Conservation (phyloP, 768 basidiomycete genomes). For the Lactarius hengduanensis region DNA sequence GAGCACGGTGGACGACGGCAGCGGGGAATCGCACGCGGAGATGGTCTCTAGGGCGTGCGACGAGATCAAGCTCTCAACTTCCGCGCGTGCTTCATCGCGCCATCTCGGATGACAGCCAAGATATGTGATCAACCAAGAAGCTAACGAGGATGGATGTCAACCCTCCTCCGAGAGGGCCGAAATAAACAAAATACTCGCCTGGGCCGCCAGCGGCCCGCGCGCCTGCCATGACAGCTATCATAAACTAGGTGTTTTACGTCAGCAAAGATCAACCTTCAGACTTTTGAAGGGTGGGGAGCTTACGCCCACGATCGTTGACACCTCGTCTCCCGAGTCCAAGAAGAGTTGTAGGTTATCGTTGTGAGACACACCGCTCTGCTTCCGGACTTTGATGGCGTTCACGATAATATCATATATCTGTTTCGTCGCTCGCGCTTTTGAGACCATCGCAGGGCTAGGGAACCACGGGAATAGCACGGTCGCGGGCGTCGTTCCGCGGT, state of each 20-base stretch:
- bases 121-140: too few relatives aligned
- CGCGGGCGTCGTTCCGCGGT: conserved; percentile 67
- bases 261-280: conserved; percentile 16
- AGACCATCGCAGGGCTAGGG: conserved; percentile 52
- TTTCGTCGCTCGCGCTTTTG: too few relatives aligned
- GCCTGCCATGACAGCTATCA: conserved; percentile 82
- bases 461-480: conserved; percentile 77
- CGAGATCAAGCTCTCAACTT: too few relatives aligned
- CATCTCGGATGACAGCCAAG: too few relatives aligned
- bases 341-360: conserved; percentile 76
- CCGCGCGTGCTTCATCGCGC: too few relatives aligned
- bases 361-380: conserved; percentile 53
- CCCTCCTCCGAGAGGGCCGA: conserved; percentile 28
- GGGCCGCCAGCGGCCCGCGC: conserved; percentile 77
- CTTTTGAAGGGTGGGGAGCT: conserved; percentile 30
- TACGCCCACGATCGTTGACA: conserved; percentile 67
- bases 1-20: too few relatives aligned
- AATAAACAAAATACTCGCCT: conserved; percentile 38
- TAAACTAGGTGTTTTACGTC: conserved; percentile 51
- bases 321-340: conserved; percentile 67
- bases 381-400: conserved; percentile 31
- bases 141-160: too few relatives aligned
- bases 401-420: too few relatives aligned
- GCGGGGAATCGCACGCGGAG: too few relatives aligned
- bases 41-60: too few relatives aligned